Evolutionary conservation across 106 monocot genomes (phyloP).

Genomic region (Acanthochlamys bracteata): DNA sequence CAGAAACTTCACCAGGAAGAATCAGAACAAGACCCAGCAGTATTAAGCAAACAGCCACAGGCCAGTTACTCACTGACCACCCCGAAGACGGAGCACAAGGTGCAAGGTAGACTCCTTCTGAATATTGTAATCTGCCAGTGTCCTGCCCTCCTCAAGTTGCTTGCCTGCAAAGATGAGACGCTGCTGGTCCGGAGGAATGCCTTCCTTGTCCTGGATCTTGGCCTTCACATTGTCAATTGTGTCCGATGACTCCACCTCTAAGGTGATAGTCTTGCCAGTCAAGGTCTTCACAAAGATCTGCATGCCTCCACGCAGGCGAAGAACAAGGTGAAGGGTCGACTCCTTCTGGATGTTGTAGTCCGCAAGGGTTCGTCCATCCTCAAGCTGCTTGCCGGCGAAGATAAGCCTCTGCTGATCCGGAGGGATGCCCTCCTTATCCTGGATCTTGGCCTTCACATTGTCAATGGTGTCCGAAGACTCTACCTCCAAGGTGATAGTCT

Average conservation of each 20-base stretch:
- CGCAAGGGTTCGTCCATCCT: slow-evolving; percentile 16
- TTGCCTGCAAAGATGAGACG: slow-evolving; percentile 59
- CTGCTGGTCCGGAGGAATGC: slow-evolving; percentile 62
- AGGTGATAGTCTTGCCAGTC: too few relatives aligned
- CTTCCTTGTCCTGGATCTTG: slow-evolving; percentile 68
- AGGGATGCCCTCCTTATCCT: slow-evolving; percentile 43
- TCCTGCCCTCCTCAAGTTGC: not conserved
- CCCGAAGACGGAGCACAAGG: not conserved
- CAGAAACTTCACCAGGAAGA: not conserved
- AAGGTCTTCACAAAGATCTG: too few relatives aligned
- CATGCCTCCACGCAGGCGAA: too few relatives aligned
- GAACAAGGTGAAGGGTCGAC: slow-evolving; percentile 4
- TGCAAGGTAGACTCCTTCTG: too few relatives aligned
- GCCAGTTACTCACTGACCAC: not conserved
- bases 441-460: slow-evolving; percentile 41
- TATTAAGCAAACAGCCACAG: not conserved
- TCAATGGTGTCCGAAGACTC: slow-evolving; percentile 42
- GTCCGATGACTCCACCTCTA: slow-evolving; percentile 56
- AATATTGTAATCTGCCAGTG: too few relatives aligned
- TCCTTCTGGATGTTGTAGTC: slow-evolving; percentile 11
- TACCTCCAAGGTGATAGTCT: slow-evolving; percentile 42
- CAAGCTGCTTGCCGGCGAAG: slow-evolving; percentile 36
- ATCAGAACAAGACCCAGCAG: not conserved
- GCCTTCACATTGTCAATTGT: slow-evolving; percentile 74
- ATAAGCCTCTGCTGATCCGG: slow-evolving; percentile 43